Percentiles rank a stretch among this genome's conserved stretches.
These are phyloP conservation scores for Oryza officinalis DNA, from an alignment of 176 grass and related monocot species.

Conservation along the genomic window DNA sequence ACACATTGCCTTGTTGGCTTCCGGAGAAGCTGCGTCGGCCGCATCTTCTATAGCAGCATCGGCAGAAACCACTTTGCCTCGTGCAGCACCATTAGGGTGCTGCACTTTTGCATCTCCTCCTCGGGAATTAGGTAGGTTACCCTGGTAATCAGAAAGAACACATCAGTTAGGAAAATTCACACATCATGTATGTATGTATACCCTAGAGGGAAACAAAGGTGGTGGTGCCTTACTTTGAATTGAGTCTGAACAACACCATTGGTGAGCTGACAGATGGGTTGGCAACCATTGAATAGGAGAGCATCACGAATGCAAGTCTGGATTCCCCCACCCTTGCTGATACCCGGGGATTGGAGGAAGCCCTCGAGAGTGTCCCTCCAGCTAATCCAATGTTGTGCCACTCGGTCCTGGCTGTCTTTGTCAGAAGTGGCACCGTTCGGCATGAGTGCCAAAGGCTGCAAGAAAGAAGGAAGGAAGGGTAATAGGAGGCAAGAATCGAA, in stretches of 20 bases:
- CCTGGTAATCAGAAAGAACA: conserved; percentile 41
- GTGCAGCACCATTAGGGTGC: conserved; percentile 18
- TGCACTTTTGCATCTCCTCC: conserved; percentile 23
- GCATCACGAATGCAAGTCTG: conserved; percentile 68
- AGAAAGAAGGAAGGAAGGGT: not conserved
- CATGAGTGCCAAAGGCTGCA: conserved; percentile 9
- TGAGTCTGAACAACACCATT: not conserved
- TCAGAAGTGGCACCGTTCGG: not conserved
- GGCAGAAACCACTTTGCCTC: not conserved
- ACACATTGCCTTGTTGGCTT: conserved; percentile 67
- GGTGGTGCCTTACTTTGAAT: not conserved
- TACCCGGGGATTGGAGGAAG: conserved; percentile 42
- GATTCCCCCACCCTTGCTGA: conserved; percentile 66
- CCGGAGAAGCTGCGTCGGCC: conserved; percentile 23
- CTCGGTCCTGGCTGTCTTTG: not conserved
- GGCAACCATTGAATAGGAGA: conserved; percentile 46
- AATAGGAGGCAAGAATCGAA: not conserved
- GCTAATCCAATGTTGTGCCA: conserved; percentile 56
- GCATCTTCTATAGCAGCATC: conserved; percentile 35
- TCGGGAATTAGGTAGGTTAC: conserved; percentile 31
- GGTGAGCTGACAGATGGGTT: conserved; percentile 21
- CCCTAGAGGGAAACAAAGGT: not conserved
- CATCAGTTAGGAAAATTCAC: conserved; percentile 4
- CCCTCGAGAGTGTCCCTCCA: conserved; percentile 71
- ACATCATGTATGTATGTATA: not conserved